These are phyloP conservation scores for Entelexis paramagnoliae DNA, from an alignment of 1,139 yeast genomes.

Conservation along the genomic window DNA sequence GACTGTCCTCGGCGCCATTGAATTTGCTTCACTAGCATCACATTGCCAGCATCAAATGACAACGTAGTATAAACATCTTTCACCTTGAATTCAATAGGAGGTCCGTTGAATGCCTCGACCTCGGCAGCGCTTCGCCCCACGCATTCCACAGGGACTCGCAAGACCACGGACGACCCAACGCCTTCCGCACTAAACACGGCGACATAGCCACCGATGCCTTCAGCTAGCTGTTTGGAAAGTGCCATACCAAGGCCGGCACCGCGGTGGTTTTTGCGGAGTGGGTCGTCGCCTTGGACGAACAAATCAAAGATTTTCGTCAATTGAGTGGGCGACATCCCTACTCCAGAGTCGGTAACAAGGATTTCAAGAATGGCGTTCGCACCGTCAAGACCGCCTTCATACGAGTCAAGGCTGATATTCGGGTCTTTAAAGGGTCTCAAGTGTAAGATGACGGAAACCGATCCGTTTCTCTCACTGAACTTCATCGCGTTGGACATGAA, in stretches of 20 bases:
- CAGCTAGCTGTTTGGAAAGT: constrained; percentile 82
- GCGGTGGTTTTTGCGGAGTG: constrained; percentile 80
- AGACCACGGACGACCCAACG: constrained; percentile 69
- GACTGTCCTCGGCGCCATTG: not conserved
- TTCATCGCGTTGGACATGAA: constrained; percentile 80
- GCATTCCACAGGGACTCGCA: constrained; percentile 50
- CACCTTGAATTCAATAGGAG: constrained; percentile 20
- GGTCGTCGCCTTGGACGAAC: constrained; percentile 94
- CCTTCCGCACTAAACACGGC: constrained; percentile 60
- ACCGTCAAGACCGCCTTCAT: constrained; percentile 4
- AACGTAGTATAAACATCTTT: constrained; percentile 18
- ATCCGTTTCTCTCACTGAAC: constrained; percentile 69
- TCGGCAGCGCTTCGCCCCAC: not conserved
- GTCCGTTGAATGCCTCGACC: constrained; percentile 13
- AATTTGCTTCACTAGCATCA: constrained; percentile 1
- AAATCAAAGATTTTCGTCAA: constrained; percentile 89
- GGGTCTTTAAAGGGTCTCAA: constrained; percentile 17
- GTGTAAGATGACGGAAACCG: constrained; percentile 25
- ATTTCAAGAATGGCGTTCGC: constrained; percentile 41
- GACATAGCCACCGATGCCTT: constrained; percentile 63
- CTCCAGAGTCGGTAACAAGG: constrained; percentile 81
- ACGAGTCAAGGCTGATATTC: constrained; percentile 13
- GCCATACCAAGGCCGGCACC: constrained; percentile 95
- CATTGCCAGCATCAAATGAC: constrained; percentile 15
- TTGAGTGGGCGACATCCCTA: constrained; percentile 74